Evolutionary conservation across 177 flowering plant genomes (phyloP), one percentile per base, ranked within the genome.

Genomic region (Vitis hybrid): DNA sequence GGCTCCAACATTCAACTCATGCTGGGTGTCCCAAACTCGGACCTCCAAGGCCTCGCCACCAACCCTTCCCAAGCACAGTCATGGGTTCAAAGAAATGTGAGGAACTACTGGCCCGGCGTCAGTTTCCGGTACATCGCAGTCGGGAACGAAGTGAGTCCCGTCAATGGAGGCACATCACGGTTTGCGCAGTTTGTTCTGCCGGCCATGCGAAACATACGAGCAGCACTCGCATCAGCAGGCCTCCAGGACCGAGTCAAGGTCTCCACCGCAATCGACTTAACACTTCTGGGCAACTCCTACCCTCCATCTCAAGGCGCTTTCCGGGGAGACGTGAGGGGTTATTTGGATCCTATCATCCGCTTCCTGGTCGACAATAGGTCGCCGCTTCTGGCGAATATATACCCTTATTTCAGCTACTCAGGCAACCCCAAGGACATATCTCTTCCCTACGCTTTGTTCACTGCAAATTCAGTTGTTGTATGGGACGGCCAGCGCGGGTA

Each of bases 301-400:
- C 88, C 90, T 19, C 86, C 90, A 3, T 86, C 90, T 0, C 15
- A 38, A 1, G 88, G 87, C 1, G 33, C 71, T 11, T 82, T 86
- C 69, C 66, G 61, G 11, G 55, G 24, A 1, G 73, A 67, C 0
- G 74, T 71, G 15, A 57, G 59, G 47, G 5, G 62, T 0, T 71
- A 72, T 47, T 7, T 81, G 3, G 62, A 55, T 58, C 77, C 77
- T 0, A 68, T 81, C 50, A 62, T 81, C 7, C 1, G 17, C 0
- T 73, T 70, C 70, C 64, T 81, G 11, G 62, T 12, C 1, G 2
- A 22, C 15, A 57, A 19, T 1, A 64, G 28, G 18, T 12, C 80
- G 15, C 79, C 81, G 0, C 18, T 76, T n/a, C 74, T 75, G 2
- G 81, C 71, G 3, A 80, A 80, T 38, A 14, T 80, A 17, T 80